Conservation (phyloP, 75 land plant species). For the Sequoia sempervirens region DNA sequence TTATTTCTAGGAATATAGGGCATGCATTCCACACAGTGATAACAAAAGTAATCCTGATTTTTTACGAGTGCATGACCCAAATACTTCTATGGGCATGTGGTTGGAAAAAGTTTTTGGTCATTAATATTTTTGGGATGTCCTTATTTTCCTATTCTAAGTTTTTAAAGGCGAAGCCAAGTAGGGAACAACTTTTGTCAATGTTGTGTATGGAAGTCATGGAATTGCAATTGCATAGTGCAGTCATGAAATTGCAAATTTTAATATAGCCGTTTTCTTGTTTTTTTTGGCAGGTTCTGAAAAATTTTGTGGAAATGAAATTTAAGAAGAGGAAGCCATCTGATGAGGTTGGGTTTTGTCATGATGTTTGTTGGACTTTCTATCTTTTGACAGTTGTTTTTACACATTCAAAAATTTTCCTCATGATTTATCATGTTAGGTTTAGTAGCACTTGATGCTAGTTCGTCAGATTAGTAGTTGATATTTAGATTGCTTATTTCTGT, state of each 20-base stretch:
- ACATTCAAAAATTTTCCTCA: background rate
- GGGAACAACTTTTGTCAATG: background rate
- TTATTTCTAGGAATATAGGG: background rate
- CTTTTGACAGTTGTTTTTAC: background rate
- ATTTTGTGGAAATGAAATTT: slow-evolving; percentile 28
- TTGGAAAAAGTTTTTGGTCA: background rate
- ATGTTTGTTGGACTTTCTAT: background rate
- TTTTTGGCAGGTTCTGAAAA: slow-evolving; percentile 18
- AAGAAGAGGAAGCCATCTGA: slow-evolving; percentile 23
- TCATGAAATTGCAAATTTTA: background rate
- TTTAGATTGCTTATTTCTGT: background rate
- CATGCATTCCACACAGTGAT: background rate
- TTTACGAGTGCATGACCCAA: background rate
- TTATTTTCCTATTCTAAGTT: background rate
- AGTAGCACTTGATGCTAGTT: background rate
- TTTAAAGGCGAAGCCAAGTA: background rate
- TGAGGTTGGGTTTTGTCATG: slow-evolving; percentile 27
- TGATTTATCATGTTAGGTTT: background rate
- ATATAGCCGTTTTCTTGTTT: background rate
- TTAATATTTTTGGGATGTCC: background rate
- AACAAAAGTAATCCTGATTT: background rate
- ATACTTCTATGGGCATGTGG: background rate
- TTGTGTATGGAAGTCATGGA: background rate
- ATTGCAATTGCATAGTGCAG: background rate
- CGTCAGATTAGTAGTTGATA: background rate